phyloP scores from a whole-genome alignment of 1,284 basidiomycete species.

The Agroathelia rolfsii region DNA sequence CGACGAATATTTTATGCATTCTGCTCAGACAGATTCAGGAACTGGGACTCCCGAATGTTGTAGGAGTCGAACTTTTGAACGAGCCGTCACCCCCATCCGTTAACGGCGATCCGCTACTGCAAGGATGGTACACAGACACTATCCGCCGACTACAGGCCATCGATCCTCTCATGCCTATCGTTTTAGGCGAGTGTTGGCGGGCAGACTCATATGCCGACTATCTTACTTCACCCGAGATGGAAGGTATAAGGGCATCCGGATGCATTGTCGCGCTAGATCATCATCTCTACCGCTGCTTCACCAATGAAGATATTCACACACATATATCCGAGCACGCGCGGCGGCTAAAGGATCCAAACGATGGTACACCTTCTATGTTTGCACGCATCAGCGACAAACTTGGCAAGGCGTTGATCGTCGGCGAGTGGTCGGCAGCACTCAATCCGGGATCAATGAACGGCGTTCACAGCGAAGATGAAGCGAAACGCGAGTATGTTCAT shows the following conservation, averaged over 20 bases:
- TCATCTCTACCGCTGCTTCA: constrained; percentile 83
- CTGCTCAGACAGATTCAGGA: constrained; percentile 37
- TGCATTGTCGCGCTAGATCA: constrained; percentile 75
- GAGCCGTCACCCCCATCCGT: constrained; percentile 57
- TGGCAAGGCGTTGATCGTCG: constrained; percentile 53
- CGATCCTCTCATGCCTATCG: constrained; percentile 53
- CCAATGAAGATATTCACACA: constrained; percentile 46
- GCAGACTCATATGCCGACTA: constrained; percentile 58
- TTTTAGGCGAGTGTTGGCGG: constrained; percentile 75
- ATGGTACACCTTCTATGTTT: constrained; percentile 30
- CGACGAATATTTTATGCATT: constrained; percentile 37
- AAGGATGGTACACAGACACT: constrained; percentile 57
- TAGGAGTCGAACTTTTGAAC: constrained; percentile 80
- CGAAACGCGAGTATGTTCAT: constrained; percentile 43
- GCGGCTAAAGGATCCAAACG: constrained; percentile 31
- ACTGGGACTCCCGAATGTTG: constrained; percentile 57
- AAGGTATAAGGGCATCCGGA: too few relatives aligned
- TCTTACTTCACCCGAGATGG: too few relatives aligned
- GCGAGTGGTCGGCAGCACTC: constrained; percentile 80
- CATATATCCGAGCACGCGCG: constrained; percentile 49
- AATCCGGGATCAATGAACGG: constrained; percentile 54
- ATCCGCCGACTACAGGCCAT: constrained; percentile 46
- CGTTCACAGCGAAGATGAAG: constrained; percentile 31
- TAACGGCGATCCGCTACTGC: constrained; percentile 37
- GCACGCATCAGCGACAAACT: constrained; percentile 32